Evolutionary conservation across 176 grass and related monocot species (phyloP).

Genomic region (Chrysopogon serrulatus): DNA sequence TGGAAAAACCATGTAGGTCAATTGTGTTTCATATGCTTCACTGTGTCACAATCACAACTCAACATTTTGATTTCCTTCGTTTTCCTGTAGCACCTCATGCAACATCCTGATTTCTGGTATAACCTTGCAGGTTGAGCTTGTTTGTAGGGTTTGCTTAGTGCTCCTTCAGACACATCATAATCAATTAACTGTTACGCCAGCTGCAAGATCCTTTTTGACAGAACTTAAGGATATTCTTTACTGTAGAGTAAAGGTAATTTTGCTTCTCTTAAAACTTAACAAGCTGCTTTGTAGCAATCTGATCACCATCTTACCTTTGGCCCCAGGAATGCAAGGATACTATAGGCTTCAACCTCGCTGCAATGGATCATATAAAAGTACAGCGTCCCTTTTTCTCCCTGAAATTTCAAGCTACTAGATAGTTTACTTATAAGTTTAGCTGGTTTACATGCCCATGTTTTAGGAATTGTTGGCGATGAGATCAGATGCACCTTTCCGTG

Average conservation of each 20-base stretch:
- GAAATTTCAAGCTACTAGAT: not conserved
- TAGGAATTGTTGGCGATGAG: slow-evolving; percentile 72
- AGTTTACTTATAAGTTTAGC: not conserved
- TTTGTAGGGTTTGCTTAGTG: slow-evolving; percentile 68
- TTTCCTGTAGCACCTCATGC: not conserved
- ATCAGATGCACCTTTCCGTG: slow-evolving; percentile 91
- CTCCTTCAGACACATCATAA: slow-evolving; percentile 95
- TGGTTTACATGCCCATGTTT: not conserved
- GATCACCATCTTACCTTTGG: not conserved
- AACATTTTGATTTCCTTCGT: not conserved
- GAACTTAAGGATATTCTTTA: slow-evolving; percentile 66
- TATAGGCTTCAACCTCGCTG: slow-evolving; percentile 89
- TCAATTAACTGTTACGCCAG: slow-evolving; percentile 64
- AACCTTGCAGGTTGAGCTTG: slow-evolving; percentile 80
- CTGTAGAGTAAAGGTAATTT: slow-evolving; percentile 72
- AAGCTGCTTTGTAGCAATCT: not conserved
- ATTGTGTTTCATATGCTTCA: not conserved
- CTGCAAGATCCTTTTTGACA: slow-evolving; percentile 64
- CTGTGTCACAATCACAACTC: not conserved
- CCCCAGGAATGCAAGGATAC: slow-evolving; percentile 76
- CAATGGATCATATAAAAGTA: slow-evolving; percentile 91
- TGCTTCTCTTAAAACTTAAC: not conserved
- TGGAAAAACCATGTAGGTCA: not conserved
- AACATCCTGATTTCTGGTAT: slow-evolving; percentile 8
- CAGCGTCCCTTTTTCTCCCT: not conserved